Evolutionary conservation across 1,284 basidiomycete species (phyloP).

Genomic region (Calocybe gambosa): DNA sequence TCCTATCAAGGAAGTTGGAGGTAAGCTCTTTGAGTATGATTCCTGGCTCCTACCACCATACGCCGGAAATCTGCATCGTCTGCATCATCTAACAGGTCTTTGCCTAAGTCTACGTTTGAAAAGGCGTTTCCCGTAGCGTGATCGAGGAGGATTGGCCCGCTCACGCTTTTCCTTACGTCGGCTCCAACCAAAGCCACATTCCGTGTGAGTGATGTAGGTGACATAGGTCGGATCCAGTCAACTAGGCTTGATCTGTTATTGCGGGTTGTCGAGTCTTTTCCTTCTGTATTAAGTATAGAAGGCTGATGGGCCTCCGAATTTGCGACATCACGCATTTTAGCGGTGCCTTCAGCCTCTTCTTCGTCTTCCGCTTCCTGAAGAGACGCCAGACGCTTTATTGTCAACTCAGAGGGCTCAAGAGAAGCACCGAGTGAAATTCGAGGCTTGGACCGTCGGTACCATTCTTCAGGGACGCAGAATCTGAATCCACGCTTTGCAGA

Average conservation of each 20-base stretch:
- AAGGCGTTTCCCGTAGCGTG: conserved; percentile 29
- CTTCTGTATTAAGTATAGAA: conserved; percentile 27
- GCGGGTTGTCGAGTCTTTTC: conserved; percentile 45
- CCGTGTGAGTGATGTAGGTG: conserved; percentile 29
- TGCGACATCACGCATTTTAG: conserved; percentile 33
- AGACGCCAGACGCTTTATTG: conserved; percentile 43
- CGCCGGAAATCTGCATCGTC: conserved; percentile 39
- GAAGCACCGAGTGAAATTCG: conserved; percentile 41
- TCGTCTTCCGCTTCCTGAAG: conserved; percentile 47
- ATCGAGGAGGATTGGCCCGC: conserved; percentile 57
- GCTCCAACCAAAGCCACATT: conserved; percentile 26
- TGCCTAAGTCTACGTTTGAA: conserved; percentile 14
- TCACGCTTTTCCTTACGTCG: conserved; percentile 54
- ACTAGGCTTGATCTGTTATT: conserved; percentile 56
- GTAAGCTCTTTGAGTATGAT: not conserved
- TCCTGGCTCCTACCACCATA: conserved; percentile 48
- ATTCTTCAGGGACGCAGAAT: conserved; percentile 71
- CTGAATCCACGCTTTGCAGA: conserved; percentile 40
- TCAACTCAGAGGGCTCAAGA: conserved; percentile 45
- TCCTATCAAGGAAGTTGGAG: conserved; percentile 32
- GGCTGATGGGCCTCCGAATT: conserved; percentile 5
- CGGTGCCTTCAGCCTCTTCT: conserved; percentile 51
- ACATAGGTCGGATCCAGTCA: conserved; percentile 45
- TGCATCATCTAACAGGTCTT: conserved; percentile 22
- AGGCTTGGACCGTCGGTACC: conserved; percentile 67